Percentiles rank a stretch among this genome's conserved stretches.
These are phyloP conservation scores for Fusarium anguioides DNA, from an alignment of 2,329 filamentous ascomycete genomes.

Conservation along the genomic window DNA sequence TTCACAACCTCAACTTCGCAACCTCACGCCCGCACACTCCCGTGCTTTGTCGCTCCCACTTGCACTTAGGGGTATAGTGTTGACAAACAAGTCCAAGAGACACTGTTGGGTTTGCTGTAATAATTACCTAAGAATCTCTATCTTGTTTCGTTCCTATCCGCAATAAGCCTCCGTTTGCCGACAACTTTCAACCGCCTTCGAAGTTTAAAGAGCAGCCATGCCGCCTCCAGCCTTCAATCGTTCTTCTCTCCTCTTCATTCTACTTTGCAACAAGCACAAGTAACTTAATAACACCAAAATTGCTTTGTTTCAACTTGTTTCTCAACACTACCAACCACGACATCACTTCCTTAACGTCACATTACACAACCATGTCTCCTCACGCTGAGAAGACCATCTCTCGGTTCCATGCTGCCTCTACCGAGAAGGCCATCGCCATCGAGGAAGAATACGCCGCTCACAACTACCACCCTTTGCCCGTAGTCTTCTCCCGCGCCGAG, in stretches of 20 bases:
- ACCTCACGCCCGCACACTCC: conserved; percentile 34
- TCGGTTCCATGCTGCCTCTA: conserved; percentile 80
- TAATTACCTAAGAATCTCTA: conserved; percentile 44
- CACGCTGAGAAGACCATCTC: conserved; percentile 61
- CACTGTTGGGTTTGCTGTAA: conserved; percentile 37
- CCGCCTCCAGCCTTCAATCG: background rate
- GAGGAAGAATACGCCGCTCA: conserved; percentile 92
- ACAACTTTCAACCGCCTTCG: conserved; percentile 15
- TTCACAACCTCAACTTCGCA: conserved; percentile 18
- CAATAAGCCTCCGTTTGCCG: conserved; percentile 26
- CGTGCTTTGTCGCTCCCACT: conserved; percentile 56
- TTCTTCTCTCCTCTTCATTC: conserved; percentile 12
- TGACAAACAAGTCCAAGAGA: conserved; percentile 33
- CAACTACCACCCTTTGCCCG: conserved; percentile 97
- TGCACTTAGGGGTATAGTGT: conserved; percentile 69
- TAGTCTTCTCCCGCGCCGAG: conserved; percentile 88
- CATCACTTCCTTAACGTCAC: conserved; percentile 3
- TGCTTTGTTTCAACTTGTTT: conserved; percentile 5
- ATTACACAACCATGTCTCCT: conserved; percentile 62
- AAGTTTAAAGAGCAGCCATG: conserved; percentile 39
- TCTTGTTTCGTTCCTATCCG: conserved; percentile 17
- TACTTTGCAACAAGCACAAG: conserved; percentile 2
- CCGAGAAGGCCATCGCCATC: conserved; percentile 79
- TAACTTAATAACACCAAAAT: background rate
- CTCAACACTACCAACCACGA: conserved; percentile 5